Base-by-base conservation (phyloP, 2,329 filamentous ascomycete genomes). In the Pestalotiopsis sp. region DNA sequence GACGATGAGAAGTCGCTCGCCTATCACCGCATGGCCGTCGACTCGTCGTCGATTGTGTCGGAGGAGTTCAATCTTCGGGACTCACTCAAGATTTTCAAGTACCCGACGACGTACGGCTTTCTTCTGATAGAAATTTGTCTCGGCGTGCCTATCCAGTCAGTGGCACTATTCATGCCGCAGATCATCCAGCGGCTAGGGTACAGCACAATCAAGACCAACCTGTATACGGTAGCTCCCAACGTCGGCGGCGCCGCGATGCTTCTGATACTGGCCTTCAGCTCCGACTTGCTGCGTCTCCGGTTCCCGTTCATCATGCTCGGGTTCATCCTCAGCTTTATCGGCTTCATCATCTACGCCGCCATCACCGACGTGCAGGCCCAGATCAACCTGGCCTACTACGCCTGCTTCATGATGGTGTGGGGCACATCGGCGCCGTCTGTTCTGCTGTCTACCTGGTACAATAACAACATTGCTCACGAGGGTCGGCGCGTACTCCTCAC, bases 331-430 rank as follows among this genome's bases (percentile, higher is more conserved):
- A 93, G 92, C 0, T 92, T 94, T 75, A 86, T 87, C 62, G 93
- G 93, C 4, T 93, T 95, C 81, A 88, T 94, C 78, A 92, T 95
- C 76, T 95, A 92, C 73, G 91, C 91, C 0, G 85, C 90, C 25
- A 91, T 95, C 69, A 81, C 88, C 31, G 85, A 90, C 73, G 89
- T 93, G 17, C 78, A 87, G 52, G 74, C 82, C 3, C 82, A 91
- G 52, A 77, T 92, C n/a, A 83, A 86, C 3, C 83, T 93, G 1
- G 92, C 91, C 0, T 94, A 94, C 75, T 94, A 90, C 71, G 91
- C 92, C 5, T 90, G 87, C 68, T 95, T 94, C 78, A 92, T 94
- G 90, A 93, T 94, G 91, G 92, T 90, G 9, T 94, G 91, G 90
- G 92, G 92, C 17, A 93, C 91, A 0, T 91, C 89, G 1, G 92